phyloP scores from a whole-genome alignment of 306 rosid species.

The Lathyrus oleraceus region DNA sequence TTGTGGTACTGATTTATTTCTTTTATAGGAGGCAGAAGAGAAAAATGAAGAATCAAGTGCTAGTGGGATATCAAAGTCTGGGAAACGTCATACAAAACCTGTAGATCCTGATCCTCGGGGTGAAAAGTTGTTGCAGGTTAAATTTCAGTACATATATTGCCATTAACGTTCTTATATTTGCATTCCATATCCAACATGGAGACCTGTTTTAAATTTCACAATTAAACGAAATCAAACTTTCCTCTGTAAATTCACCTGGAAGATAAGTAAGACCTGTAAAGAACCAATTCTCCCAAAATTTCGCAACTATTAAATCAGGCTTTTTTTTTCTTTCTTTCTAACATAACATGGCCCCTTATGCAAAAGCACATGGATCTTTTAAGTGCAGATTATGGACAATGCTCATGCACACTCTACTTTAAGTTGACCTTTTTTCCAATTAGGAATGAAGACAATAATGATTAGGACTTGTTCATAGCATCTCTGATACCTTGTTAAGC shows the following conservation, averaged over 20 bases:
- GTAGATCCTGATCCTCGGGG: slow-evolving; percentile 94
- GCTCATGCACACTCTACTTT: not conserved
- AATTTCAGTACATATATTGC: slow-evolving; percentile 23
- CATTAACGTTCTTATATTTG: slow-evolving; percentile 13
- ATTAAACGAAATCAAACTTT: not conserved
- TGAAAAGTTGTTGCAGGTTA: slow-evolving; percentile 90
- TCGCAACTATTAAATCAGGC: not conserved
- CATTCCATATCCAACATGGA: not conserved
- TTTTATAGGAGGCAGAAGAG: slow-evolving; percentile 83
- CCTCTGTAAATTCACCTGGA: slow-evolving; percentile 6
- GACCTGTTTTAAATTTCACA: slow-evolving; percentile 16
- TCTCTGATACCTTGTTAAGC: not conserved
- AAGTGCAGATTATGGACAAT: not conserved
- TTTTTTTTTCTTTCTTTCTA: not conserved
- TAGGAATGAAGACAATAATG: not conserved
- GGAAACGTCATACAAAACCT: slow-evolving; percentile 85
- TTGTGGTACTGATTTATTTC: slow-evolving; percentile 36
- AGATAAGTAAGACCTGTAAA: slow-evolving; percentile 6
- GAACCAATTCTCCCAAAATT: slow-evolving; percentile 11
- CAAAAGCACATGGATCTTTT: slow-evolving; percentile 17
- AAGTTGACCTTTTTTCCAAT: not conserved
- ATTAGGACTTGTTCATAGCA: not conserved
- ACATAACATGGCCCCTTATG: not conserved
- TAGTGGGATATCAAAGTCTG: slow-evolving; percentile 68
- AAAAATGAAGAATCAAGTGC: slow-evolving; percentile 80